These are phyloP conservation scores for Phytophthora citrophthora DNA, from an alignment of 352 stramenopile species.

Conservation along the genomic window DNA sequence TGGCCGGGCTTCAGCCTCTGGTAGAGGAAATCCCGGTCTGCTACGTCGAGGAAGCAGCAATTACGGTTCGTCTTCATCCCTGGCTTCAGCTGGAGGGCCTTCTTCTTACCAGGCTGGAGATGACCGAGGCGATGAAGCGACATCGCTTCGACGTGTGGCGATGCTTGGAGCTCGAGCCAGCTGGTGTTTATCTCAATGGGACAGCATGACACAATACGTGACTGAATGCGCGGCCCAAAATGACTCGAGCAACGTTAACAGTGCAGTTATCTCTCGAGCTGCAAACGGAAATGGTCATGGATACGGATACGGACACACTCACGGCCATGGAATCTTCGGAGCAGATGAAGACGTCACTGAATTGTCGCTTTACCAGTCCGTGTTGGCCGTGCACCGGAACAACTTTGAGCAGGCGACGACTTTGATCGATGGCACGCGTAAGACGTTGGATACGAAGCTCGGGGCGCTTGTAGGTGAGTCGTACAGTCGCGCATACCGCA, in stretches of 20 bases:
- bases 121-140: constrained; percentile 47
- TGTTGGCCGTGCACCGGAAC: constrained; percentile 94
- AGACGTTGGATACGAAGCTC: constrained; percentile 94
- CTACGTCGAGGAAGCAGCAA: constrained; percentile 47
- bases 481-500: constrained; percentile 96
- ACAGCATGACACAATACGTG: constrained; percentile 85
- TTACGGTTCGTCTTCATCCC: constrained; percentile 39
- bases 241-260: constrained; percentile 25
- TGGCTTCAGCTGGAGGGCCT: constrained; percentile 18
- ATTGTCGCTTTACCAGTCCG: constrained; percentile 77
- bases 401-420: constrained; percentile 92
- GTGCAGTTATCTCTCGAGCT: constrained; percentile 28
- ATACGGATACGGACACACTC: constrained; percentile 37
- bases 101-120: constrained; percentile 41
- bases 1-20: constrained; percentile 15
- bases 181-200: constrained; percentile 87
- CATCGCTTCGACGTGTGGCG: constrained; percentile 64
- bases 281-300: constrained; percentile 28
- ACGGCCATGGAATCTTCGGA: constrained; percentile 38
- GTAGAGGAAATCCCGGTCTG: constrained; percentile 11
- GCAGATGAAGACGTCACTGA: constrained; percentile 52
- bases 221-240: constrained; percentile 47
- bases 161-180: constrained; percentile 86
- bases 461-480: constrained; percentile 96
- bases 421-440: constrained; percentile 94